Evolutionary conservation across 371 early-diverging fungal genomes (phyloP).

Genomic region (Haplosporangium sp.): DNA sequence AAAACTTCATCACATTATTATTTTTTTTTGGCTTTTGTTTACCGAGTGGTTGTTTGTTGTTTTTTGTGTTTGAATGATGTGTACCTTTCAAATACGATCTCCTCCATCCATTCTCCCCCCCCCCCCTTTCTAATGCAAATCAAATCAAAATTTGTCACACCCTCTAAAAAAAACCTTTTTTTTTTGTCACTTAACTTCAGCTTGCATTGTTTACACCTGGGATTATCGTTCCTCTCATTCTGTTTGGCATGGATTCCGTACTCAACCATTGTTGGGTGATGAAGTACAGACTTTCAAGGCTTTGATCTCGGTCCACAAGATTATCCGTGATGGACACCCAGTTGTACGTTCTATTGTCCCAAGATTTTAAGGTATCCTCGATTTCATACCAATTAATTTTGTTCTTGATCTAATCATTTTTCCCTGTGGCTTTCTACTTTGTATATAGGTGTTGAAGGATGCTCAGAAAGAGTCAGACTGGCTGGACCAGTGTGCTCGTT

Average conservation of each 20-base stretch:
- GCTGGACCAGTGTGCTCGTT: slow-evolving; percentile 76
- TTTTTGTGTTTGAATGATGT: too few species aligned
- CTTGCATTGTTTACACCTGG: slow-evolving; percentile 94
- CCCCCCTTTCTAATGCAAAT: not conserved
- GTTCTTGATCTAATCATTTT: not conserved
- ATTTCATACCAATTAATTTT: too few species aligned
- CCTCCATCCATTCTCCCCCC: too few species aligned
- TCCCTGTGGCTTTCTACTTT: not conserved
- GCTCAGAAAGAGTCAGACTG: slow-evolving; percentile 77
- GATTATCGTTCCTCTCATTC: slow-evolving; percentile 90
- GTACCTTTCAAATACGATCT: too few species aligned
- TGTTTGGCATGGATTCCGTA: slow-evolving; percentile 90
- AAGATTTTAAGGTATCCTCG: too few species aligned
- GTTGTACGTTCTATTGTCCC: slow-evolving; percentile 59
- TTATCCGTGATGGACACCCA: slow-evolving; percentile 94
- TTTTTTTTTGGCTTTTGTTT: not conserved
- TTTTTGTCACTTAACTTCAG: slow-evolving; percentile 36
- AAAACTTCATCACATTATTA: too few species aligned
- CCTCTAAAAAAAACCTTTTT: not conserved
- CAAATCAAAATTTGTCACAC: not conserved
- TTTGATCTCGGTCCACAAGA: slow-evolving; percentile 94
- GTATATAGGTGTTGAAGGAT: slow-evolving; percentile 75
- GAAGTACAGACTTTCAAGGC: slow-evolving; percentile 97
- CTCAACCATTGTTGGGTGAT: slow-evolving; percentile 89
- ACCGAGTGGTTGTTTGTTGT: too few species aligned